Conservation (phyloP, 2,329 filamentous ascomycete genomes). For the Boeremia lycopersici region DNA sequence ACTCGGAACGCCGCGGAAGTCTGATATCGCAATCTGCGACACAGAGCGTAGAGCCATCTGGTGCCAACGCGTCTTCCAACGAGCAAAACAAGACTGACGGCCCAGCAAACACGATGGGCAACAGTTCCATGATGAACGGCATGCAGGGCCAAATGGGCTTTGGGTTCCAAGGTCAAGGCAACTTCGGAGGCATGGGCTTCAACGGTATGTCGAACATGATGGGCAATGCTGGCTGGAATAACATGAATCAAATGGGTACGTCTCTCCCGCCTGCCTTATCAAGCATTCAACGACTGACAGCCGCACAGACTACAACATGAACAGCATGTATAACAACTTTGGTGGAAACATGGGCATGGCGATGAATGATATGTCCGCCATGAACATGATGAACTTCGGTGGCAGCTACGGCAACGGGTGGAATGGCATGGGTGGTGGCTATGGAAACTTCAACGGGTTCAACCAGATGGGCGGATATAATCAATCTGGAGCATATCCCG, state of each 20-base stretch:
- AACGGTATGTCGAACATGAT: conserved; percentile 58
- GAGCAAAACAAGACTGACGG: conserved; percentile 28
- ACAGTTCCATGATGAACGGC: conserved; percentile 35
- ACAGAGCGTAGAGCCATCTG: conserved; percentile 26
- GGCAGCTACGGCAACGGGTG: conserved; percentile 67
- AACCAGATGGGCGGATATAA: conserved; percentile 60
- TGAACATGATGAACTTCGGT: conserved; percentile 72
- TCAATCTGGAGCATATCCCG: conserved; percentile 56
- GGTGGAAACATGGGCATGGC: conserved; percentile 71
- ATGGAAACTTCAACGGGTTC: conserved; percentile 61
- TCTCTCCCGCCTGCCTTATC: conserved; percentile 31
- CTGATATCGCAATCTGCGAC: conserved; percentile 22
- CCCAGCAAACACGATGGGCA: conserved; percentile 26
- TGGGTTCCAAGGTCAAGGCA: conserved; percentile 52
- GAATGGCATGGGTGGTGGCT: conserved; percentile 74
- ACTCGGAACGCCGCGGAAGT: conserved; percentile 25
- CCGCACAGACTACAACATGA: conserved; percentile 60
- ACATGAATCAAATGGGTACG: conserved; percentile 80
- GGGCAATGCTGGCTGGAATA: conserved; percentile 70
- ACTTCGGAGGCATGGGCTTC: conserved; percentile 65
- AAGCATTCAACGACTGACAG: conserved; percentile 20
- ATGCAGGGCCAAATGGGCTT: conserved; percentile 44
- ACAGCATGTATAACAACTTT: conserved; percentile 73
- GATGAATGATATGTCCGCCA: conserved; percentile 74
- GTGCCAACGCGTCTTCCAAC: conserved; percentile 22